Base-by-base conservation (phyloP, 2,329 filamentous ascomycete species). In the Fusarium continuum region DNA sequence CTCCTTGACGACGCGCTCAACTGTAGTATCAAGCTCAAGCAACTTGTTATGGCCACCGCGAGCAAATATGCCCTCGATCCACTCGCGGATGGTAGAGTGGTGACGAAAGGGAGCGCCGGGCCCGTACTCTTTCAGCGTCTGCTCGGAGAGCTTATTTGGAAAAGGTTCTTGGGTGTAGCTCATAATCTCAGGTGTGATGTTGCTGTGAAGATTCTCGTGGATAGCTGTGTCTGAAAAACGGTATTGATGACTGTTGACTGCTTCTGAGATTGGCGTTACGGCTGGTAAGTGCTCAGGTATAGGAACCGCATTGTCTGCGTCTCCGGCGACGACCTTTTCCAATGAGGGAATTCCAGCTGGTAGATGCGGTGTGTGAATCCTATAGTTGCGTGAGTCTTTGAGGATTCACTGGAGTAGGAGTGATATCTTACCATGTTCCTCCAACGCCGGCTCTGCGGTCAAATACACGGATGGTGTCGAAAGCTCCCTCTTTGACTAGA, bases 181-280 rank as follows among this genome's bases (percentile, higher is more conserved):
- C 61, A 65, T 65, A 2, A 65, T 47, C 1, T 50, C 29, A 4
- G 56, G 61, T 2, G 51, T 36, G 10, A 65, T 65, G 6, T 65
- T 63, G 29, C 61, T 61, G 3, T 61, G 55, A 2, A 61, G 14
- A 8, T 61, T 60, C 20, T 55, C 47, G 16, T 55, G 48, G 7
- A 55, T 41, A 2, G 56, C 17, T 2, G 47, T 60, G 8, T 60
- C 55, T 8, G 56, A 69, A 38, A 69, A 69, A 14, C 64, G 48
- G 4, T 62, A 9, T 25, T 70, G 67, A 6, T 69, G 52, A 4
- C 53, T 43, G 9, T 70, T 69, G n/a, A 68, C 43, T 14, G 13
- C 28, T 13, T 66, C 55, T 1, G 59, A 55, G 10, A 70, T 13
- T 16, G 61, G 36, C 1, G 67, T 66, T 1, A 68, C 50, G 1